phyloP scores from a whole-genome alignment of 2,329 filamentous ascomycete genomes.

The Colletotrichum musicola region DNA sequence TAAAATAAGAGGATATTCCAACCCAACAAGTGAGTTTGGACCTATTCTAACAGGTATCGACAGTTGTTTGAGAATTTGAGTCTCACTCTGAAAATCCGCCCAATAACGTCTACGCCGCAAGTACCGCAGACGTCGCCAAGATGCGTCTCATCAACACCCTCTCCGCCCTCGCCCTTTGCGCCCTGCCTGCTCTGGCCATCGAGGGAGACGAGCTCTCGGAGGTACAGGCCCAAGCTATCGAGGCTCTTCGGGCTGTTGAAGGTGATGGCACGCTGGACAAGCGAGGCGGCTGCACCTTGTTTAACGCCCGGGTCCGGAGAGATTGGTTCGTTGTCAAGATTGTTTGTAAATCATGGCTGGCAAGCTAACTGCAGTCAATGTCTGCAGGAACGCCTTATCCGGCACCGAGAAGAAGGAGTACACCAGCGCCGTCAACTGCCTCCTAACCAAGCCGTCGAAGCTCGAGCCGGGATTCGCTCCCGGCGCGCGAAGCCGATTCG shows the following conservation, averaged over 20 bases:
- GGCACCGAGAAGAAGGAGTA: conserved; percentile 39
- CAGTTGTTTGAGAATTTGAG: too few species aligned
- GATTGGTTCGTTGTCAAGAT: conserved; percentile 8
- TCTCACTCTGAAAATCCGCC: too few species aligned
- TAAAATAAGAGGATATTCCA: too few species aligned
- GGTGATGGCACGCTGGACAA: conserved; percentile 23
- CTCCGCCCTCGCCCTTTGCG: conserved; percentile 14
- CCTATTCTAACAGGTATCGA: too few species aligned
- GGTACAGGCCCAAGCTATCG: conserved; percentile 21
- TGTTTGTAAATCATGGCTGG: neutral
- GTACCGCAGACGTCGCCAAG: neutral
- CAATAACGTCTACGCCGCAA: too few species aligned
- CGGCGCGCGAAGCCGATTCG: conserved; percentile 33
- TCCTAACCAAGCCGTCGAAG: conserved; percentile 30
- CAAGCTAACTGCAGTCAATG: neutral
- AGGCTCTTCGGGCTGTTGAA: conserved; percentile 24
- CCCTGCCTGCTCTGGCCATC: conserved; percentile 5
- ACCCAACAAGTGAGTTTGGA: too few species aligned
- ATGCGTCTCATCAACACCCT: conserved; percentile 21
- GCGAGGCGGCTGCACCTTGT: conserved; percentile 16
- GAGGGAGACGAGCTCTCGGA: conserved; percentile 23
- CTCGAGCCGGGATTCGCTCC: conserved; percentile 18
- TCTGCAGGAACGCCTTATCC: conserved; percentile 41
- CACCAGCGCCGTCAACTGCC: conserved; percentile 39
- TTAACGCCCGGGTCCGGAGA: conserved; percentile 18